phyloP scores from a whole-genome alignment of 495 filamentous ascomycete genomes.

The Patellaria atrata region DNA sequence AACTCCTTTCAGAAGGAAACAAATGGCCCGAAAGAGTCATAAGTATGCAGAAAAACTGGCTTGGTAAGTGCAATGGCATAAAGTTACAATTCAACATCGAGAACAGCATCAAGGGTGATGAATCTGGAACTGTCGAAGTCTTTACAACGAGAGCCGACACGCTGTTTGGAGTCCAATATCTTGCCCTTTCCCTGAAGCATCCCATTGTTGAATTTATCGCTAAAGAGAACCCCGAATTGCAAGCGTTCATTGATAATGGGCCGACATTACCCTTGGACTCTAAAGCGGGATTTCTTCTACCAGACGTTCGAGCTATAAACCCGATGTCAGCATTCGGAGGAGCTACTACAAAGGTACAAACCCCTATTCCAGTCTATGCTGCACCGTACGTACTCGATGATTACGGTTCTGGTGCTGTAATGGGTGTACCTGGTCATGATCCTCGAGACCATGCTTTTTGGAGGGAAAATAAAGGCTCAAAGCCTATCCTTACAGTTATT shows the following conservation, averaged over 20 bases:
- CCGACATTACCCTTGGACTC: conserved; percentile 51
- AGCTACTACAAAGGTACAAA: conserved; percentile 33
- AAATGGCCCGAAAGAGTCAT: conserved; percentile 71
- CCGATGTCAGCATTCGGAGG: conserved; percentile 42
- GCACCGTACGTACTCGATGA: conserved; percentile 78
- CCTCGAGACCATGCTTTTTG: conserved; percentile 64
- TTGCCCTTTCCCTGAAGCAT: conserved; percentile 63
- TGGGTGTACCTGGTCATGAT: conserved; percentile 86
- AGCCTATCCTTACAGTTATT: conserved; percentile 7
- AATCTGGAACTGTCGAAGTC: conserved; percentile 46
- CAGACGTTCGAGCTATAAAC: conserved; percentile 46
- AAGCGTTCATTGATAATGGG: conserved; percentile 49
- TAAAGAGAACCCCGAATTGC: conserved; percentile 42
- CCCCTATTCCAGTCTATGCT: conserved; percentile 57
- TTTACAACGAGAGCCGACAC: conserved; percentile 81
- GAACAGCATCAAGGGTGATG: conserved; percentile 8
- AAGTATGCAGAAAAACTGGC: conserved; percentile 79
- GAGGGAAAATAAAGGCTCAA: conserved; percentile 42
- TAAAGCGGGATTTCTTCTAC: conserved; percentile 57
- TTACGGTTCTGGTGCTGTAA: conserved; percentile 79
- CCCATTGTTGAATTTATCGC: conserved; percentile 51
- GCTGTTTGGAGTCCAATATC: conserved; percentile 67
- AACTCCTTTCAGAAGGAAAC: conserved; percentile 43
- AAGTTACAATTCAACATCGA: conserved; percentile 52
- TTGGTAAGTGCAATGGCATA: conserved; percentile 62